phyloP scores from a whole-genome alignment of 2,329 filamentous ascomycete genomes.

The Colletotrichum tanaceti region DNA sequence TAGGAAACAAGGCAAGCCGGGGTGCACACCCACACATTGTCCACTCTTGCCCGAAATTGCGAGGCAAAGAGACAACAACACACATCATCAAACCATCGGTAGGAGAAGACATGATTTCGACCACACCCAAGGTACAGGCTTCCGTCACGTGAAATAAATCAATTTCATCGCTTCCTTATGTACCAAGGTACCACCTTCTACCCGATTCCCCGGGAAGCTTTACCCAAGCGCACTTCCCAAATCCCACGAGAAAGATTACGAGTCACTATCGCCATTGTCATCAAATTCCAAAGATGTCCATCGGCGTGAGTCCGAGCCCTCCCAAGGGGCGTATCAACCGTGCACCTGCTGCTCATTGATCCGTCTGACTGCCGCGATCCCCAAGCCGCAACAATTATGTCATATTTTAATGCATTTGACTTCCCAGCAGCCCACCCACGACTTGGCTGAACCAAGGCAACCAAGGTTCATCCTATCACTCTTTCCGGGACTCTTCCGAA shows the following conservation, averaged over 20 bases:
- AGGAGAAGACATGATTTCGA: neutral
- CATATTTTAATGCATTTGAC: neutral
- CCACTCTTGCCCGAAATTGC: neutral
- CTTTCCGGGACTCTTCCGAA: neutral
- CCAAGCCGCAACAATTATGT: neutral
- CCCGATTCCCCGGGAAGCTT: neutral
- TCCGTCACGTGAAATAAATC: neutral
- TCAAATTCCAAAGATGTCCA: neutral
- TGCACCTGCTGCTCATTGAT: constrained; percentile 2
- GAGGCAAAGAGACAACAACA: neutral
- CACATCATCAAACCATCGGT: neutral
- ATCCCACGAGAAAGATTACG: neutral
- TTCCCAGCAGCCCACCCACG: neutral
- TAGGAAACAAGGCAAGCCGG: no score
- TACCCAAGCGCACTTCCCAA: neutral
- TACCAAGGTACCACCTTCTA: neutral
- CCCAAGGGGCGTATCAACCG: neutral
- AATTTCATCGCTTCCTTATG: neutral
- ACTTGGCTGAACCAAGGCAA: neutral
- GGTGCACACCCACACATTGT: neutral
- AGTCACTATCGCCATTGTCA: neutral
- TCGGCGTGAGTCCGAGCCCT: neutral
- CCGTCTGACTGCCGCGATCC: constrained; percentile 5
- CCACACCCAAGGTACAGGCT: neutral
- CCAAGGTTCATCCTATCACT: neutral